Evolutionary conservation across 1,284 basidiomycete genomes (phyloP), one percentile per base, ranked within the genome.

Genomic region (Cryptococcus sp.): DNA sequence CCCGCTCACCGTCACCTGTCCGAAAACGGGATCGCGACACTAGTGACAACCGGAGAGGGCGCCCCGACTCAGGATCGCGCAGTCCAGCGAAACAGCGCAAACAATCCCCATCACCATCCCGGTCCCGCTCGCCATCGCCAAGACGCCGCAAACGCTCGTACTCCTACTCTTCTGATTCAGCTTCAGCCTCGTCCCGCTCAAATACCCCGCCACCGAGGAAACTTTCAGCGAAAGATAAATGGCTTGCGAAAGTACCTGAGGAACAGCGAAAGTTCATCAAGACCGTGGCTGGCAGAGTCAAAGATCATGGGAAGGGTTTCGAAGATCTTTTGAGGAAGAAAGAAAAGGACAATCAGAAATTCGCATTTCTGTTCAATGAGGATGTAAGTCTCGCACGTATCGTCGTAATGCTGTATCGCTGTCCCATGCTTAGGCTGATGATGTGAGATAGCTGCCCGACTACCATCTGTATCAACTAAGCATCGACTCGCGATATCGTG

Each of bases 241-340:
- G 71, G 77, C 20, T 80, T 56, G 69, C 78, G 57, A 23, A 86
- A 30, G 85, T 88, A n/a, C 84, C 90, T 47, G 82, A 83, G 3
- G 86, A 88, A 22, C 88, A 86, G n/a, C 88, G 90, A 61, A 84
- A 85, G 20, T 92, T 95, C 65, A 86, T 97, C 58, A 83, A 86
- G 45, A 88, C 88, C 5, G 91, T 97, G 5, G 93, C 91, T 22
- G 84, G 84, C 5, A 88, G 92, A 71, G 86, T 96, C 5, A 86
- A 85, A 61, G 87, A 89, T 0, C 89, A 94, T 70, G 94, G 89
- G 13, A 77, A 80, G 6, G 62, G 84, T 83, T 95, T 92, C 63
- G 91, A 93, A 70, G 83, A 86, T 41, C 84, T 83, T 45, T 79
- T 98, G 58, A 82, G 83, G 58, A 87, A 89, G 57, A 84, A 87